Base-by-base conservation (phyloP, 768 basidiomycete genomes). In the Sutorius australiensis region DNA sequence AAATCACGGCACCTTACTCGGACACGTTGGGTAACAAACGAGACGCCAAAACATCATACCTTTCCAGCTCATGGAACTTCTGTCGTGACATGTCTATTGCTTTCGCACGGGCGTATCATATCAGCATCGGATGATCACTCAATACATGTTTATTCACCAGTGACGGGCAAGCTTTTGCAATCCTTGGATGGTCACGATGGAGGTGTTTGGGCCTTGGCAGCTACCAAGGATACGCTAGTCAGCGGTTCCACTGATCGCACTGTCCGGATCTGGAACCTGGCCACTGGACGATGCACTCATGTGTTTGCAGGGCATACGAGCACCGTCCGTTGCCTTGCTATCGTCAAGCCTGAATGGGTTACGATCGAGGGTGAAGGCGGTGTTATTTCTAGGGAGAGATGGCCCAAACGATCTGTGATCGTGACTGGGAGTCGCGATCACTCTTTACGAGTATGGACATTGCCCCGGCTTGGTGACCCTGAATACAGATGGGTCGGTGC, bases 61-160 rank as follows among this genome's bases (percentile, higher is more conserved):
- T 95, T 98, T 74, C 79, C 87, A 1, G 94, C 94, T 11, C 90
- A 94, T 61, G 92, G 92, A 0, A 82, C 82, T 41, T 85, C 87
- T 21, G 95, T 98, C 56, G 93, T 99, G 67, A 99, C 95, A 38
- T 97, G 94, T 68, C 83, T 98, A 42, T 82, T 98, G 61, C 92
- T 99, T 74, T 97, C 95, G 46, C 84, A 85, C 55, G 89, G 90
- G 30, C 92, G 95, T 55, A 92, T 99, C 72, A 92, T 99, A 63
- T 94, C 92, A 11, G 95, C 95, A 11, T 95, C 93, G 0, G 95
- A 99, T 69, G 95, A 98, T 70, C 92, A 98, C 62, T 90, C 92
- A 4, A 97, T 98, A 64, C 91, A 95, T 64, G 84, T 99, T 42
- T 98, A 95, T 68, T 88, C 87, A 21, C 94, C 92, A n/a, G 68